Conservation (phyloP, 73 alveolate species). For the Urostyla sp. region DNA sequence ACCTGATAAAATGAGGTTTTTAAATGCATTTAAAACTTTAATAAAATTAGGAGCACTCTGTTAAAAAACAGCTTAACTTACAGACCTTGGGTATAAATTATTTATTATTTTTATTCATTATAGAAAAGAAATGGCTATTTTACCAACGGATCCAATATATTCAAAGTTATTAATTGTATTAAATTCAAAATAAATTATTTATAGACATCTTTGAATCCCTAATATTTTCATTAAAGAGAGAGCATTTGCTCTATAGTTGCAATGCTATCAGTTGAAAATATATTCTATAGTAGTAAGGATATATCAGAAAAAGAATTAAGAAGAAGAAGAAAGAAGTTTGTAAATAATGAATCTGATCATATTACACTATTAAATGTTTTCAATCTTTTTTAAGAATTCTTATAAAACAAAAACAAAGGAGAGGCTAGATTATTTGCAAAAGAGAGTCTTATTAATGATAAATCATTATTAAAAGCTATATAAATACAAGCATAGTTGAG, state of each 20-base stretch:
- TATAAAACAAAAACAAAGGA: constrained; percentile 65
- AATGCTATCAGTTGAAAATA: constrained; percentile 87
- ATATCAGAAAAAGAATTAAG: constrained; percentile 59
- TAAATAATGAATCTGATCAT: constrained; percentile 89
- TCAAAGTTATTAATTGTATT: constrained; percentile 74
- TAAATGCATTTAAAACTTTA: constrained; percentile 71
- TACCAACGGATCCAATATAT: constrained; percentile 92
- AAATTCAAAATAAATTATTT: neutral
- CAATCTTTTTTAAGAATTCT: constrained; percentile 66
- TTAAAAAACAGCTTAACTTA: constrained; percentile 71
- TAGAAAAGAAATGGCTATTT: constrained; percentile 85
- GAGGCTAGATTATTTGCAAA: constrained; percentile 74
- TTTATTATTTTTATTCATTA: constrained; percentile 77
- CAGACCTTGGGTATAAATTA: constrained; percentile 62
- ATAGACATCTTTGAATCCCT: constrained; percentile 59
- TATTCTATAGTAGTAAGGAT: constrained; percentile 83
- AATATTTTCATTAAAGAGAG: constrained; percentile 58
- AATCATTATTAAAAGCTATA: constrained; percentile 83
- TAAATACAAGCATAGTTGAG: constrained; percentile 80
- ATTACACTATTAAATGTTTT: constrained; percentile 84
- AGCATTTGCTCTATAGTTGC: constrained; percentile 87
- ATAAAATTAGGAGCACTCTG: constrained; percentile 78
- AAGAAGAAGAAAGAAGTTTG: constrained; percentile 84
- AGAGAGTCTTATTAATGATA: constrained; percentile 91
- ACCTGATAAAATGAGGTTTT: constrained; percentile 85